phyloP scores from a whole-genome alignment of 116 monocot species.

The Posidonia oceanica region DNA sequence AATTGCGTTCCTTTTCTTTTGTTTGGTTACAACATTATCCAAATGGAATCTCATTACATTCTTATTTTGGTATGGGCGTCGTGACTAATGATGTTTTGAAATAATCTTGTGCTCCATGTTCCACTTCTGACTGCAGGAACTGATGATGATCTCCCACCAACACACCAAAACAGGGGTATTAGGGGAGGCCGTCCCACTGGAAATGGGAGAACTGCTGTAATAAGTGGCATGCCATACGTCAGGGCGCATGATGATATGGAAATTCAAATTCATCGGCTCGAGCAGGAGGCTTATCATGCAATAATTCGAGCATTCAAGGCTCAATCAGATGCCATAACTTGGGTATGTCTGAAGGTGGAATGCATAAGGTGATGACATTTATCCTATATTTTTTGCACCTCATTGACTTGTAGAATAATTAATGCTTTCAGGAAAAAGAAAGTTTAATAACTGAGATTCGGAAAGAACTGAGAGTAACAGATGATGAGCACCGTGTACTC shows the following conservation, averaged over 20 bases:
- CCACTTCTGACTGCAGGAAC: constrained; percentile 37
- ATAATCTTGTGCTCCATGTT: neutral
- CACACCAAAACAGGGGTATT: constrained; percentile 49
- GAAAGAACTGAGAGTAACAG: constrained; percentile 84
- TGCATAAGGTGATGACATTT: neutral
- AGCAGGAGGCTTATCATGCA: constrained; percentile 83
- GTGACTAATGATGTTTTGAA: no score
- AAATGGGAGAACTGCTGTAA: constrained; percentile 41
- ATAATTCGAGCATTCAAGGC: constrained; percentile 94
- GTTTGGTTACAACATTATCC: no score
- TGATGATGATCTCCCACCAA: constrained; percentile 71
- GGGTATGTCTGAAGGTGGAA: constrained; percentile 44
- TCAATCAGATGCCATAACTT: constrained; percentile 92
- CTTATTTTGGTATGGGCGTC: no score
- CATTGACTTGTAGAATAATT: neutral
- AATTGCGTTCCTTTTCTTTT: no score
- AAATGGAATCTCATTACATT: no score
- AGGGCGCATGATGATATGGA: constrained; percentile 58
- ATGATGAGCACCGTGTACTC: constrained; percentile 80
- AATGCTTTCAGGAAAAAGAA: constrained; percentile 76
- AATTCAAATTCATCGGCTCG: constrained; percentile 60
- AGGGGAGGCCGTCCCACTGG: constrained; percentile 42
- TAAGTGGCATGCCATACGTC: constrained; percentile 31
- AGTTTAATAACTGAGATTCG: constrained; percentile 85
- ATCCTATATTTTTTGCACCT: neutral